Conservation (phyloP, 331 rosid genomes). For the Prunus yedoensis region DNA sequence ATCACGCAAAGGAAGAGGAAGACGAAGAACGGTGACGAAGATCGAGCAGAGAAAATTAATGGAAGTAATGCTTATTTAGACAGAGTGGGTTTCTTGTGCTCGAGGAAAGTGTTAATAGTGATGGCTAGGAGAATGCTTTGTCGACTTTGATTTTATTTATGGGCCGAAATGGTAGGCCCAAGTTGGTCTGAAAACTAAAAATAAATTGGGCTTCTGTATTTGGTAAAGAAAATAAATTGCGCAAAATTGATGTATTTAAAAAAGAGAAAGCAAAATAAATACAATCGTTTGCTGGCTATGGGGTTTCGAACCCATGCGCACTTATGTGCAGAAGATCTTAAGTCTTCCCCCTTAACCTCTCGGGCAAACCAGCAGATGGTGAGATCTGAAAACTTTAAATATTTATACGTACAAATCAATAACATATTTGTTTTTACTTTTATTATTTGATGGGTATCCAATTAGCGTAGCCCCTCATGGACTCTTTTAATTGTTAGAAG, state of each 20-base stretch:
- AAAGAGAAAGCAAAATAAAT: background rate
- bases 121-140: background rate
- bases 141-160: background rate
- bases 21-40: conserved; percentile 1
- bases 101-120: background rate
- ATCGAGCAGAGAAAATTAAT: background rate
- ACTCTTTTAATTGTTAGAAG: conserved; percentile 5
- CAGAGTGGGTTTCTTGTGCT: conserved; percentile 16
- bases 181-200: too few relatives aligned
- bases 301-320: conserved; percentile 75
- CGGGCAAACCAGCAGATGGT: conserved; percentile 47
- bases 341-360: conserved; percentile 74
- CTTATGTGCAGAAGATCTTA: conserved; percentile 64
- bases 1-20: conserved; percentile 9
- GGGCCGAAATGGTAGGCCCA: background rate
- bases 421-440: background rate
- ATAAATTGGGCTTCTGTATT: background rate
- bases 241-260: background rate
- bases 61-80: background rate
- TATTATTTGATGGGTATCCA: too few relatives aligned
- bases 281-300: conserved; percentile 43
- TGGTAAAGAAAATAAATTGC: background rate
- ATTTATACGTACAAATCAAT: background rate
- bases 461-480: too few relatives aligned
- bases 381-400: rapidly evolving